phyloP scores from a whole-genome alignment of 2,329 filamentous ascomycete genomes.

The Pyrenophora tritici-repentis region DNA sequence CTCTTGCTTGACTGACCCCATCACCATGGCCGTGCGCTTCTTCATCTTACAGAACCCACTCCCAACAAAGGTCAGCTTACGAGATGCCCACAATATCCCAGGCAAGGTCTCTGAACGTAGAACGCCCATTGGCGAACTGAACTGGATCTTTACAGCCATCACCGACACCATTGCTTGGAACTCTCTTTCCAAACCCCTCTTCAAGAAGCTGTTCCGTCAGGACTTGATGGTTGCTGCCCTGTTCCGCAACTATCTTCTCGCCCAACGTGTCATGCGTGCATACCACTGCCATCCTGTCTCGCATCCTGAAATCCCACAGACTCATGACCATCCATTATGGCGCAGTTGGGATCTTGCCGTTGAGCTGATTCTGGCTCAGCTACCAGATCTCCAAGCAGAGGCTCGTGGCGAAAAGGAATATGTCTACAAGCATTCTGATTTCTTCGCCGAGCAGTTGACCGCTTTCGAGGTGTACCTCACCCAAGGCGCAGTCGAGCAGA shows the following conservation, averaged over 20 bases:
- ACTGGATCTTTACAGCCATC: constrained; percentile 99
- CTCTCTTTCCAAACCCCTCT: constrained; percentile 83
- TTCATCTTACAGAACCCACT: constrained; percentile 92
- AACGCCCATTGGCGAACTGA: constrained; percentile 92
- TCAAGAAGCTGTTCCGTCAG: constrained; percentile 96
- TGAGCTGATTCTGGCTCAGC: constrained; percentile 88
- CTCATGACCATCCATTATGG: constrained; percentile 93
- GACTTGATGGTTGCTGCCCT: constrained; percentile 98
- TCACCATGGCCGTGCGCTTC: constrained; percentile 95
- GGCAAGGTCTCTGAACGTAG: constrained; percentile 89
- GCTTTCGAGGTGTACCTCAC: constrained; percentile 95
- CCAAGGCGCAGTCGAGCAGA: constrained; percentile 81
- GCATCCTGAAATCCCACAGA: constrained; percentile 88
- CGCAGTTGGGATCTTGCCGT: constrained; percentile 97
- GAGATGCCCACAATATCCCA: constrained; percentile 85
- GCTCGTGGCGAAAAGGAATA: constrained; percentile 77
- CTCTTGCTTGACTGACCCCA: constrained; percentile 92
- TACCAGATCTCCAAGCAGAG: constrained; percentile 80
- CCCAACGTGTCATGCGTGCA: constrained; percentile 92
- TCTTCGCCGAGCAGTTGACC: constrained; percentile 95
- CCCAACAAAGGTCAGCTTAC: constrained; percentile 69
- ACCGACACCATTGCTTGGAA: constrained; percentile 99
- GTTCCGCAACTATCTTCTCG: constrained; percentile 93
- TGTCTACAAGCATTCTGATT: constrained; percentile 91
- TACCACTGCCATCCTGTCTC: constrained; percentile 96